Evolutionary conservation across 495 filamentous ascomycete species (phyloP), one percentile per base, ranked within the genome.

Genomic region (Xeromyces bisporus): DNA sequence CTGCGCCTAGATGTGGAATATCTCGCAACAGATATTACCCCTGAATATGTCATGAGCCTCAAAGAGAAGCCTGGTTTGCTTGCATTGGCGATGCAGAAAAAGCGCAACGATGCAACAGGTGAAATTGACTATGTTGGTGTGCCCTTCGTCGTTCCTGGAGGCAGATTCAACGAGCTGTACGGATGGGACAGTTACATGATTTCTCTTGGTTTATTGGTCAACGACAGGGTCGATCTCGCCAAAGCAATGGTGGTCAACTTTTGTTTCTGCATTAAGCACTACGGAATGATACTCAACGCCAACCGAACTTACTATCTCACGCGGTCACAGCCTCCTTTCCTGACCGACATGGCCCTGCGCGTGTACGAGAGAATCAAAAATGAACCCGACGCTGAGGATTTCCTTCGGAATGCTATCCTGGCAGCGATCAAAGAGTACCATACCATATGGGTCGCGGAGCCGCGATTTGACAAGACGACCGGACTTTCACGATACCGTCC

Each of bases 101-200:
- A 61, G 26, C 41, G 58, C 9, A 74, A 89, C 44, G 62, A 67
- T 2, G 46, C 52, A 7, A 81, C 80, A 7, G 71, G 71, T 10
- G 56, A 77, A 44, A 70, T 64, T 33, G 72, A 73, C 2, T 49
- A 85, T 5, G 55, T 58, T n/a, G 89, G 91, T 18, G 66, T 86
- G 27, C 89, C 89, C 0, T 97, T 94, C 43, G 83, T 96, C 13
- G 89, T 97, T 13, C 89, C 89, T 0, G 91, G 89, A 23, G 89
- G 86, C 10, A 68, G 89, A 15, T 97, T 97, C 70, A 97, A 96
- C 53, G 89, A 97, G 48, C 51, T 96, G 14, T 97, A 97, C 46
- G 83, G 75, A 31, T 97, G 89, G 89, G 89, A 97, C 50, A 91
- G 81, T 47, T 96, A 92, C 56, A 93, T 97, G 80, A 83, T 82